phyloP scores from a whole-genome alignment of 768 basidiomycete genomes.

The Mycena metata region DNA sequence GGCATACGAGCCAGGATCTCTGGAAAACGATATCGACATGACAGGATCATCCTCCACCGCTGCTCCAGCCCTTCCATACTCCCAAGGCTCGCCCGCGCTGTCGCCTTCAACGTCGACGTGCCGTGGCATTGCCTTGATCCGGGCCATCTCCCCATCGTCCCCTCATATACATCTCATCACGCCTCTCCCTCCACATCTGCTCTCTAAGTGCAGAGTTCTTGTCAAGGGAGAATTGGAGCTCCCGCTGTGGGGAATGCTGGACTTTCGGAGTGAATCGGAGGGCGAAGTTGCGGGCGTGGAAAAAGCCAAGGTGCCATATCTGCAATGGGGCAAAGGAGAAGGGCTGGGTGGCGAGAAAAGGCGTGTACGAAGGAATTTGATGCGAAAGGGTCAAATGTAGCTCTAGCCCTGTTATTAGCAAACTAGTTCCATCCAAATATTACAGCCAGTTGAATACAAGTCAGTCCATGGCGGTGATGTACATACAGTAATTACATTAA shows the following conservation, averaged over 20 bases:
- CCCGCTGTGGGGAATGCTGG: constrained; percentile 90
- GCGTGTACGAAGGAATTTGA: constrained; percentile 86
- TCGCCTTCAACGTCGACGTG: constrained; percentile 73
- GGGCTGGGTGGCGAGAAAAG: constrained; percentile 81
- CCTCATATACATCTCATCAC: constrained; percentile 83
- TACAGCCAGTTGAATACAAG: constrained; percentile 32
- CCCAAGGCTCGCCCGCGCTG: constrained; percentile 66
- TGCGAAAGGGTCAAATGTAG: constrained; percentile 84
- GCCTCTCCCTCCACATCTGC: constrained; percentile 67
- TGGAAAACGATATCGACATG: constrained; percentile 47
- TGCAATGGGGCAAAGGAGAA: constrained; percentile 81
- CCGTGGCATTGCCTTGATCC: constrained; percentile 83
- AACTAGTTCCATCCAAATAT: constrained; percentile 11
- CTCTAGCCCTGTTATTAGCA: not conserved
- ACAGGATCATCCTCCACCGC: constrained; percentile 7
- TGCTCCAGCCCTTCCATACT: constrained; percentile 64
- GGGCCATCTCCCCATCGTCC: constrained; percentile 59
- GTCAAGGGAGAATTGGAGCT: constrained; percentile 93
- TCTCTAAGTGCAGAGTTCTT: constrained; percentile 63
- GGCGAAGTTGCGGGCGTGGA: constrained; percentile 63
- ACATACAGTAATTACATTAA: constrained; percentile 31
- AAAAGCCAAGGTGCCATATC: constrained; percentile 74
- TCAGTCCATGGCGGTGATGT: constrained; percentile 20
- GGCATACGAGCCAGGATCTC: constrained; percentile 58
- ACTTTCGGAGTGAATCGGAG: constrained; percentile 61